These are phyloP conservation scores for Mortierella sp. DNA, from an alignment of 371 early-diverging fungal genomes.

Conservation along the genomic window DNA sequence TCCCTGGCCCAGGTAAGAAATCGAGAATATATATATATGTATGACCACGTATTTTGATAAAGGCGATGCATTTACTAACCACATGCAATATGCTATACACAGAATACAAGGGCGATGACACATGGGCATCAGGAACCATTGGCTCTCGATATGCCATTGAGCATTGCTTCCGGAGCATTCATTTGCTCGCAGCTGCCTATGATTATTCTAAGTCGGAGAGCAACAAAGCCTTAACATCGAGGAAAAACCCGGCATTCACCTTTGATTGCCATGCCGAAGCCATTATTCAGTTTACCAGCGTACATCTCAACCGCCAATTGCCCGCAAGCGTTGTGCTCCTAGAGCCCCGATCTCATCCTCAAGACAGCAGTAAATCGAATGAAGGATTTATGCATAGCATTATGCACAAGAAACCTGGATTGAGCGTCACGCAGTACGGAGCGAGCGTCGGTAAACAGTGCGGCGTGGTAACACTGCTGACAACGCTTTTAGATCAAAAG, in stretches of 20 bases:
- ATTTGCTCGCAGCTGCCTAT: slow-evolving; percentile 39
- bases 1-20: slow-evolving; percentile 21
- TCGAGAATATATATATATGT: not conserved
- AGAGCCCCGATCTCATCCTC: not conserved
- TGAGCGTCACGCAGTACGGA: not conserved
- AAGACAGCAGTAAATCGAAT: not conserved
- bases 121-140: not conserved
- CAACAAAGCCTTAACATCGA: slow-evolving; percentile 5
- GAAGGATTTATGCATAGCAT: not conserved
- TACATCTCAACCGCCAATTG: slow-evolving; percentile 43
- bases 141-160: slow-evolving; percentile 25
- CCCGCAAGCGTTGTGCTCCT: not conserved
- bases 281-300: slow-evolving; percentile 29
- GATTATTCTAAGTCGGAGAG: slow-evolving; percentile 15
- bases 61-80: not conserved
- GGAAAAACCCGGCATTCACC: slow-evolving; percentile 1
- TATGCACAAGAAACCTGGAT: not conserved
- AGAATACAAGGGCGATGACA: not conserved
- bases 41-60: not conserved
- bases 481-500: slow-evolving; percentile 24
- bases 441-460: not conserved
- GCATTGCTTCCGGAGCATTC: slow-evolving; percentile 31
- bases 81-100: not conserved
- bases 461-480: slow-evolving; percentile 18
- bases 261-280: slow-evolving; percentile 43